Evolutionary conservation across 371 early-diverging fungal genomes (phyloP), one percentile per base, ranked within the genome.

Genomic region (Zychaea mexicana): DNA sequence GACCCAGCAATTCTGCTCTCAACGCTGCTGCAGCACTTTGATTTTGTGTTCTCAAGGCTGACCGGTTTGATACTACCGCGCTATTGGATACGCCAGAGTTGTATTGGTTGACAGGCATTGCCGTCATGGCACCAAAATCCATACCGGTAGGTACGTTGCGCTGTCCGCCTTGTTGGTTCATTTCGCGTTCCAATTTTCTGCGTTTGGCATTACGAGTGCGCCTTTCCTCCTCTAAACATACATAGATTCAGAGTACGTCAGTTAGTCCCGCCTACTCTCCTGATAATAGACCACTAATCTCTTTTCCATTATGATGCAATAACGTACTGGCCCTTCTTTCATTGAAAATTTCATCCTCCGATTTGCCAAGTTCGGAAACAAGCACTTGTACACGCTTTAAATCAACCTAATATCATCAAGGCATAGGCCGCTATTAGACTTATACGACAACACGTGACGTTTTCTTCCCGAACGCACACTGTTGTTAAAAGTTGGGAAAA

Each of bases 271-370:
- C 4, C 1, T 0, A 17, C 5, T 5, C 6, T n/a, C n/a, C 42
- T 42, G 13, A 12, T 42, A 13, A 12, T n/a, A 1, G 17, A 42
- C 33, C 33, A 12, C 12, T 33, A 33, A 33, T 33, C 33, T 33
- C 12, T 13, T 62, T 24, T 21, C 45, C 33, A 2, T 38, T 30
- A 39, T 22, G 2, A 56, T 13, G 7, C n/a, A 46, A 24, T 12
- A n/a, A 74, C 68, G 91, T 91, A 66, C 87, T 81, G 62, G 82
- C 79, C 45, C 89, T 81, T 57, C 96, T 84, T 33, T 89, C 87
- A 57, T 76, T 76, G 72, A 98, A 97, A 21, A 94, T 92, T n/a
- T 79, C 73, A 54, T 94, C 94, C 74, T 98, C 98, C 59, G 88
- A 81, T 62, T 84, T 82, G 26, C 93, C 96, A 22, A 98, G 82